Evolutionary conservation across 129 eudicot species (phyloP), one percentile per base, ranked within the genome.

Genomic region (Escallonia herrerae): DNA sequence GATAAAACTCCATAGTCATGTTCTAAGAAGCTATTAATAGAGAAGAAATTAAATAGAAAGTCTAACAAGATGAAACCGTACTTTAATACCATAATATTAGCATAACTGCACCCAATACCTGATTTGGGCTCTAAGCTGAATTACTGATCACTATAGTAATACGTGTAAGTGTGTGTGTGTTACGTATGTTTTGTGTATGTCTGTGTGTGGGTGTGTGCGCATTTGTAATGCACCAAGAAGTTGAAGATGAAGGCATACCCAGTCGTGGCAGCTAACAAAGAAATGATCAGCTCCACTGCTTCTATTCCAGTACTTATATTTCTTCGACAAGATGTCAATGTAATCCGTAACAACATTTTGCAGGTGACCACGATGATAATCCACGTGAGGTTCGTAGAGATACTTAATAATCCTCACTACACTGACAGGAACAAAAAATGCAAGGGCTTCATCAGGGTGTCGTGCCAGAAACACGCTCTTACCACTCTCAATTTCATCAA

Each of bases 211-310:
- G 33, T 22, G 33, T 22, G 33, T 22, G 33, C 0, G 33, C 33
- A 22, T 22, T 22, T 22, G 33, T 22, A 22, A 2, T 11, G n/a
- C 13, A 13, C 5, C 15, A 14, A 53, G 33, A 53, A n/a, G 33
- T 53, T 3, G 5, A 14, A 11, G 2, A 11, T 12, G 62, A 40
- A 55, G 41, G 4, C 65, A 38, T 84, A 85, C 91, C 91, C 91
- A 81, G n/a, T 85, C 91, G 79, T 85, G 91, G 78, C 91, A 85
- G 72, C 82, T 77, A 73, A 72, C 77, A 37, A 81, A 74, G 76
- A 85, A 85, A 74, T 85, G 91, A 58, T 85, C 91, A 56, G 91
- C 91, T 41, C 91, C 87, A 3, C 52, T 54, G 68, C 91, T 81
- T 65, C 79, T 63, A 48, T 85, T 85, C 87, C 91, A 85, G 40